Conservation (phyloP, 345 rosid species). For the Mallotus nudiflorus region DNA sequence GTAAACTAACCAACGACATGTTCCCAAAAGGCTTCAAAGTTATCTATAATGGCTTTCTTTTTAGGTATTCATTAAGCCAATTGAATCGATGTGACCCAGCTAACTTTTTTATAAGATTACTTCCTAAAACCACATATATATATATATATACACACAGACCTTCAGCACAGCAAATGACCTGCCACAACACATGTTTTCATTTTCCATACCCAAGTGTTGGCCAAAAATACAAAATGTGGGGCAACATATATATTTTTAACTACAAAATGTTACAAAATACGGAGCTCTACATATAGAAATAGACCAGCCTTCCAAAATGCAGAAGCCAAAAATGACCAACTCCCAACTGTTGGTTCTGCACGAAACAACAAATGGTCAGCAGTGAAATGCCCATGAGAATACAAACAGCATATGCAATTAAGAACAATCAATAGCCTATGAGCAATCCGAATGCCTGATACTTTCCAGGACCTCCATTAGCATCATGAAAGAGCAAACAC, state of each 20-base stretch:
- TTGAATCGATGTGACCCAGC: too few relatives aligned
- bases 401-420: background rate
- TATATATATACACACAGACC: too few relatives aligned
- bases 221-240: background rate
- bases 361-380: background rate
- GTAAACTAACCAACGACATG: too few relatives aligned
- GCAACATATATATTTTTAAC: background rate
- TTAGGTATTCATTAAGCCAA: too few relatives aligned
- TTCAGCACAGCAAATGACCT: too few relatives aligned
- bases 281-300: background rate
- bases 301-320: conserved; percentile 7
- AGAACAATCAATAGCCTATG: background rate
- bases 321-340: conserved; percentile 15
- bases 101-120: too few relatives aligned
- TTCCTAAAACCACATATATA: too few relatives aligned
- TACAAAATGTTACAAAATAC: conserved; percentile 7
- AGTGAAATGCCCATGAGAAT: too few relatives aligned
- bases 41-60: too few relatives aligned
- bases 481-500: background rate
- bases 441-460: background rate
- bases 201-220: background rate
- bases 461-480: background rate
- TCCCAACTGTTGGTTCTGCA: conserved; percentile 10
- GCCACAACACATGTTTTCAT: background rate
- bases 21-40: too few relatives aligned